These are phyloP conservation scores for Globisporangium cylindrosporum DNA, from an alignment of 352 stramenopile genomes.

Conservation along the genomic window DNA sequence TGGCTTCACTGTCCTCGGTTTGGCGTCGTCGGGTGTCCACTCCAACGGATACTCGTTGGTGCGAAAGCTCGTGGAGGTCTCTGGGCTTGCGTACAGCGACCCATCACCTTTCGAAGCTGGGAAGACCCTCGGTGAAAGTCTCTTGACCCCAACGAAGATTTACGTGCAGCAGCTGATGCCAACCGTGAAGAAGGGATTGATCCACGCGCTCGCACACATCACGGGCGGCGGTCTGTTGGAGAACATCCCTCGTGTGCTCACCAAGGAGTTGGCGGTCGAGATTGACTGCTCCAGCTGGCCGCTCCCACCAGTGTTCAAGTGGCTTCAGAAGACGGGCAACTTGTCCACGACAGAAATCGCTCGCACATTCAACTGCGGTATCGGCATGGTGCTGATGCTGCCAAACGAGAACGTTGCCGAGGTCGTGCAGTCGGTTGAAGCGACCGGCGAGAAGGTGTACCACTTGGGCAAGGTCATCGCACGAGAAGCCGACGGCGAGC, in stretches of 20 bases:
- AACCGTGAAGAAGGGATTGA: conserved; percentile 69
- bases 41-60: conserved; percentile 99
- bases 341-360: conserved; percentile 95
- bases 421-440: conserved; percentile 79
- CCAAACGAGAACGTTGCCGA: conserved; percentile 86
- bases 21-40: conserved; percentile 96
- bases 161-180: conserved; percentile 93
- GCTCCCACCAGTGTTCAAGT: conserved; percentile 97
- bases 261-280: conserved; percentile 89
- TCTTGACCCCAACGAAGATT: conserved; percentile 97
- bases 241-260: conserved; percentile 97
- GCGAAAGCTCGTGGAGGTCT: conserved; percentile 94
- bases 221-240: conserved; percentile 97
- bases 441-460: conserved; percentile 88
- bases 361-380: conserved; percentile 98
- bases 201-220: conserved; percentile 97
- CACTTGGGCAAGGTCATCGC: conserved; percentile 84
- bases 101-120: conserved; percentile 71
- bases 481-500: conserved; percentile 53
- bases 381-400: conserved; percentile 98
- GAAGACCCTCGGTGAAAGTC: conserved; percentile 91
- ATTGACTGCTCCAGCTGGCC: conserved; percentile 90
- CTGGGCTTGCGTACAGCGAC: conserved; percentile 76
- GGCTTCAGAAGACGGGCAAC: conserved; percentile 92
- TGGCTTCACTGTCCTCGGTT: conserved; percentile 94